Evolutionary conservation across 345 rosid species (phyloP).

Genomic region (Linum lewisii): DNA sequence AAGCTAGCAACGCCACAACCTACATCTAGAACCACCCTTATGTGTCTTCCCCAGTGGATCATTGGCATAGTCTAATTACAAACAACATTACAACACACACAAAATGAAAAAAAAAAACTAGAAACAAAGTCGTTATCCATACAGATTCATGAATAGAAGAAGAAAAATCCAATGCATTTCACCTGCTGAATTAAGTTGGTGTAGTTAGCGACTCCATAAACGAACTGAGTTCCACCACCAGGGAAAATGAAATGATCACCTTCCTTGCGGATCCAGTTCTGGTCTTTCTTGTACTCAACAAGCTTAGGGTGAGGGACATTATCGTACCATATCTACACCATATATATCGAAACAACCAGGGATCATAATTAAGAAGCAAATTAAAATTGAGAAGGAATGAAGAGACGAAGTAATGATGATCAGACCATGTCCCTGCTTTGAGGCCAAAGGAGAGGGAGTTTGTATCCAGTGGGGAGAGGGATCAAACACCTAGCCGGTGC

Average conservation of each 20-base stretch:
- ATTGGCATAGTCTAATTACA: slow-evolving; percentile 45
- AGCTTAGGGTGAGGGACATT: slow-evolving; percentile 95
- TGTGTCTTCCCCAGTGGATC: slow-evolving; percentile 61
- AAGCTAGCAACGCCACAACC: slow-evolving; percentile 95
- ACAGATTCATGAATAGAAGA: no score
- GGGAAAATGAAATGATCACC: slow-evolving; percentile 70
- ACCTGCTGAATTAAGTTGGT: slow-evolving; percentile 60
- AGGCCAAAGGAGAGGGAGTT: slow-evolving; percentile 70
- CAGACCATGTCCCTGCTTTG: slow-evolving; percentile 99
- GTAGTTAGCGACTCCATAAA: slow-evolving; percentile 63
- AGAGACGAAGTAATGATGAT: background rate
- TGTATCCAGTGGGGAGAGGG: slow-evolving; percentile 64
- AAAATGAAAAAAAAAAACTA: background rate
- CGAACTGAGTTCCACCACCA: slow-evolving; percentile 94
- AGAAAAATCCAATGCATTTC: background rate
- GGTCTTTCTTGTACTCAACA: slow-evolving; percentile 92
- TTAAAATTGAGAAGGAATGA: no score
- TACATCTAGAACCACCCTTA: slow-evolving; percentile 72
- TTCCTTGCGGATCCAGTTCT: slow-evolving; percentile 68
- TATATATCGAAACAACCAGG: no score
- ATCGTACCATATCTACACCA: slow-evolving; percentile 53
- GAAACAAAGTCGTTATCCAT: no score
- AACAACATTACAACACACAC: background rate
- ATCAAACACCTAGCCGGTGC: slow-evolving; percentile 48
- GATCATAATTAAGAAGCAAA: no score